phyloP scores from a whole-genome alignment of 371 early-diverging fungal species.

The Rhizopus microsporus region DNA sequence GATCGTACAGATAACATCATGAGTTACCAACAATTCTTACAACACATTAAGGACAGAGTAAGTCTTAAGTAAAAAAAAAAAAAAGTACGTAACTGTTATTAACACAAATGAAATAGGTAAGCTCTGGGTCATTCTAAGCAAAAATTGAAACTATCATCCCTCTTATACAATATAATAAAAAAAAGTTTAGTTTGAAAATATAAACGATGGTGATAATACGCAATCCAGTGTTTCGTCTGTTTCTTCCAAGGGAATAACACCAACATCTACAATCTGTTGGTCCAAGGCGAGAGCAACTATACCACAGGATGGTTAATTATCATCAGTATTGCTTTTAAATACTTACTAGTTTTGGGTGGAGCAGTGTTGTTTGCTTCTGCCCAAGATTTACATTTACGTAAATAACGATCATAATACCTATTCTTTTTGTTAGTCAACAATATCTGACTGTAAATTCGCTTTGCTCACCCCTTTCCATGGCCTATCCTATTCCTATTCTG shows the following conservation, averaged over 20 bases:
- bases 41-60: constrained; percentile 65
- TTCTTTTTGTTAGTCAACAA: background rate
- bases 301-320: background rate
- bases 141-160: constrained; percentile 5
- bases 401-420: constrained; percentile 50
- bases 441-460: background rate
- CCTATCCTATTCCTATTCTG: constrained; percentile 62
- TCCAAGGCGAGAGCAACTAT: constrained; percentile 61
- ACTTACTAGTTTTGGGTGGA: constrained; percentile 36
- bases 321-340: background rate
- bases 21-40: constrained; percentile 85
- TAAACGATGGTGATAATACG: constrained; percentile 34
- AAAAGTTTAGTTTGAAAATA: constrained; percentile 21
- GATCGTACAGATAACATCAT: constrained; percentile 84
- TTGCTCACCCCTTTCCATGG: constrained; percentile 70
- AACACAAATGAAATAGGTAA: constrained; percentile 5
- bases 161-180: constrained; percentile 5
- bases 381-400: constrained; percentile 35
- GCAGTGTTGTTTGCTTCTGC: constrained; percentile 19
- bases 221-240: constrained; percentile 42
- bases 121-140: constrained; percentile 28
- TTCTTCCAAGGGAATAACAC: constrained; percentile 41
- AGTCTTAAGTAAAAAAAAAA: constrained; percentile 2
- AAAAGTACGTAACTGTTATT: background rate
- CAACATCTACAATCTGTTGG: constrained; percentile 54